Evolutionary conservation across 2,329 filamentous ascomycete genomes (phyloP), one percentile per base, ranked within the genome.

Genomic region (Cercospora sp.): DNA sequence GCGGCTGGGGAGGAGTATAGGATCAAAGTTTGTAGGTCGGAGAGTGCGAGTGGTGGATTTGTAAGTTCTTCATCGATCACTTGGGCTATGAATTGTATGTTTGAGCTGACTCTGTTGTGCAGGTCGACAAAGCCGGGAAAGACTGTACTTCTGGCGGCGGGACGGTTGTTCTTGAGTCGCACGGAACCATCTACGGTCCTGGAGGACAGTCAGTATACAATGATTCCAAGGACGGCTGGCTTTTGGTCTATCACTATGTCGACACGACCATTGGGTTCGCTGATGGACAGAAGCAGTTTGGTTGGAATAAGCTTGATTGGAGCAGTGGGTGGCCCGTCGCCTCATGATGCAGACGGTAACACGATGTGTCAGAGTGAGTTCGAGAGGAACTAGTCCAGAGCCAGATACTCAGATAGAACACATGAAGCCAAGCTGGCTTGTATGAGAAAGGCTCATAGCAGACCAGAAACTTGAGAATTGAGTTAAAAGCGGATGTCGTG

Each of bases 161-260:
- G 1, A 89, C 86, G 0, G 80, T 86, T 3, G 85, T 91, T 0
- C 81, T 91, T 0, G 83, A 84, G 70, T 86, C 83, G 13, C 88
- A 91, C 71, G 86, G 79, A 5, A 85, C 79, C 28, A 83, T 90
- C 0, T 91, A 90, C 72, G 89, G 86, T 32, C 89, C 89, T 16
- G 89, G 89, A 69, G 88, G 88, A 43, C 88, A 91, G 77, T 87
- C 86, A 53, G 83, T 89, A 1, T 84, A 85, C 69, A 79, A 80
- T 1, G 87, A 89, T 68, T 78, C 81, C 0, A 71, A 70, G 13
- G 63, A 79, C 9, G 87, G 87, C 1, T 82, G 85, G 18, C 81
- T 90, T 8, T 78, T 90, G 3, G 89, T 89, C 75, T 89, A 90
- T 72, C 87, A 90, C 72, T 89, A 89, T 59, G 79, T 87, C 2